Percentiles rank a stretch among this genome's conserved stretches.
phyloP scores from a whole-genome alignment of 2,329 filamentous ascomycete species.

The Epichloe gansuensis region DNA sequence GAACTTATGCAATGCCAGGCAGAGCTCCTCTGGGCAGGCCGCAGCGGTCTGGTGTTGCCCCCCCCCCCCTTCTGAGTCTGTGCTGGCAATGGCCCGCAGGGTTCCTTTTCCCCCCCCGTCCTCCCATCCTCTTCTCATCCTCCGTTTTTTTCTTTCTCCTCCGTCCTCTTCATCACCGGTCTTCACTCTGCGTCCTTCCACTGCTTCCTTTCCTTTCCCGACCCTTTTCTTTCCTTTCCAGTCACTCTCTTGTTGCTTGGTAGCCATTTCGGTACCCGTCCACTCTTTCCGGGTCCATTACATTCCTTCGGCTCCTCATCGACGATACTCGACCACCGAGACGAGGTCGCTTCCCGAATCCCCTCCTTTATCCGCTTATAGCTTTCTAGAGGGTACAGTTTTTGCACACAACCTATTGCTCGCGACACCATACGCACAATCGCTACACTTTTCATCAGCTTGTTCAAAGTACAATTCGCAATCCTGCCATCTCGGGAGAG shows the following conservation, averaged over 20 bases:
- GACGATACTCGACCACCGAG: constrained; percentile 8
- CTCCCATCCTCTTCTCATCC: constrained; percentile 21
- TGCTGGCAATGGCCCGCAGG: constrained; percentile 2
- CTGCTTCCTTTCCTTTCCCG: constrained; percentile 21
- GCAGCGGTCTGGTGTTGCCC: too few relatives aligned
- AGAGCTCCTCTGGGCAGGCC: neutral
- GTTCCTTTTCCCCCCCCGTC: constrained; percentile 12
- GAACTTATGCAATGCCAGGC: too few relatives aligned
- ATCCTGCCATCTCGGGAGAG: neutral
- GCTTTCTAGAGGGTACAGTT: constrained; percentile 9
- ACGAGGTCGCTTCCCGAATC: constrained; percentile 7
- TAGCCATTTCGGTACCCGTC: constrained; percentile 32
- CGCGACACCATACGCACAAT: neutral
- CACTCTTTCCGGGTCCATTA: constrained; percentile 39
- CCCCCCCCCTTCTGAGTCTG: neutral
- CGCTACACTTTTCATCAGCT: constrained; percentile 7
- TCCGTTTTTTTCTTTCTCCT: constrained; percentile 21
- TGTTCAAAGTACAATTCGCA: neutral
- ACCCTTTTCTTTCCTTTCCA: constrained; percentile 31
- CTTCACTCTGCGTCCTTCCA: constrained; percentile 21
- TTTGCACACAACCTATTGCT: neutral
- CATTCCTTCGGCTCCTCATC: constrained; percentile 26
- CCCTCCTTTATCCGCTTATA: constrained; percentile 9
- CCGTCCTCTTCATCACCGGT: constrained; percentile 22
- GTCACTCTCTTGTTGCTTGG: constrained; percentile 37